Percentiles rank a stretch among this genome's conserved stretches.
phyloP scores from a whole-genome alignment of 257 asterid species.

The Capsicum chinense region DNA sequence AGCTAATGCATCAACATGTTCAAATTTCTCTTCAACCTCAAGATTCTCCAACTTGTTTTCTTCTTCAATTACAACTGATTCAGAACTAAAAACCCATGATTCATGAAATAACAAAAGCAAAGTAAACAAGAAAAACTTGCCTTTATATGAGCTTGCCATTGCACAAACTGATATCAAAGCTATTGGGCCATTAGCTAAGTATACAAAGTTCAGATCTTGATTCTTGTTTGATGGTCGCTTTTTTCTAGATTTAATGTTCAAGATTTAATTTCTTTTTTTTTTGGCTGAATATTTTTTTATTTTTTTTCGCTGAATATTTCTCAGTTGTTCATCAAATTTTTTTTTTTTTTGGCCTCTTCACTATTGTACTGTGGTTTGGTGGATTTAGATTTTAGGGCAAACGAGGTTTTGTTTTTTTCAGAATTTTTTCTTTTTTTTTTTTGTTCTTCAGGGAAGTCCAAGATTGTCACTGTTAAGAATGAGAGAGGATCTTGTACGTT shows the following conservation, averaged over 20 bases:
- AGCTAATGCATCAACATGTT: slow-evolving; percentile 36
- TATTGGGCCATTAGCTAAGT: slow-evolving; percentile 22
- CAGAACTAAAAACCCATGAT: slow-evolving; percentile 31
- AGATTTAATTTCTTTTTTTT: background rate
- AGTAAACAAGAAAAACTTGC: slow-evolving; percentile 43
- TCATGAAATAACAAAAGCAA: slow-evolving; percentile 38
- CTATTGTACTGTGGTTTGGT: background rate
- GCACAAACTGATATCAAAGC: slow-evolving; percentile 29
- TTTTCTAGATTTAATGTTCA: background rate
- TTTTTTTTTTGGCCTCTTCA: background rate
- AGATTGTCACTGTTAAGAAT: slow-evolving; percentile 7
- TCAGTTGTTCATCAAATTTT: slow-evolving; percentile 13
- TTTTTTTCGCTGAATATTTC: no score
- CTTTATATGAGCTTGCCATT: slow-evolving; percentile 43
- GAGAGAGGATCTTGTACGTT: slow-evolving; percentile 11
- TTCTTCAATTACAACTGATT: slow-evolving; percentile 31
- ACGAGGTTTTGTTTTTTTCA: background rate
- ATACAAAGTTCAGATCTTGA: slow-evolving; percentile 36
- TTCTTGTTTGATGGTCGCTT: background rate
- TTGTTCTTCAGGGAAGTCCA: background rate
- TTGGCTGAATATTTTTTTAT: background rate
- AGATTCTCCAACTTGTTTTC: slow-evolving; percentile 22
- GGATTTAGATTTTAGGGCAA: slow-evolving; percentile 37
- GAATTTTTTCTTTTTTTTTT: background rate
- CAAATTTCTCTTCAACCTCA: slow-evolving; percentile 13